A percentile compares a stretch with the other conserved stretches of the same genome.
Evolutionary conservation across 1,284 basidiomycete species (phyloP).

Genomic region (Cryptococcus depauperatus): DNA sequence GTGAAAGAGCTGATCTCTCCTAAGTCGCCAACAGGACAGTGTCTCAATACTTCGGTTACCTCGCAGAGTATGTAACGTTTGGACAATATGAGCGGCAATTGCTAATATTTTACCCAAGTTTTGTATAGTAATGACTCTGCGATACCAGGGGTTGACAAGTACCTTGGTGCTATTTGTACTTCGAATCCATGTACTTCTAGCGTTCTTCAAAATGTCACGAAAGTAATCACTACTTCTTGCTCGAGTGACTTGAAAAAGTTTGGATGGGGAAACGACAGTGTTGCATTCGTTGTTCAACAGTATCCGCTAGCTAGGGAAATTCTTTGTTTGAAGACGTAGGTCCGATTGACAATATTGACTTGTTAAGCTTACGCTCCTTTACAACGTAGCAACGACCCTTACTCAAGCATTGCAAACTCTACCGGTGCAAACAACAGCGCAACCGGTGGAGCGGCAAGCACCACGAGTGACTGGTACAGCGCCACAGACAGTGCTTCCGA

Average conservation of each 20-base stretch:
- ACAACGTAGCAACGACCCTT: constrained; percentile 3
- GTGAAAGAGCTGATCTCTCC: constrained; percentile 1
- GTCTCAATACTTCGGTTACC: not conserved
- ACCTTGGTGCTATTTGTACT: constrained; percentile 31
- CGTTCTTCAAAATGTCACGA: constrained; percentile 27
- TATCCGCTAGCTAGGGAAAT: constrained; percentile 41
- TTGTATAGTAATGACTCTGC: constrained; percentile 27
- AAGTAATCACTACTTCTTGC: constrained; percentile 27
- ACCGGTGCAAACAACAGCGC: not conserved
- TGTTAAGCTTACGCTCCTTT: constrained; percentile 1
- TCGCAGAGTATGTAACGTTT: not conserved
- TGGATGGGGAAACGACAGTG: constrained; percentile 22
- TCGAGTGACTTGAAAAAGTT: constrained; percentile 25
- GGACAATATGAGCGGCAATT: too few species aligned
- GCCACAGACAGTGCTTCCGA: not conserved
- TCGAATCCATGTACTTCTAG: constrained; percentile 33
- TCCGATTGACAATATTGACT: constrained; percentile 5
- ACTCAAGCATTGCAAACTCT: not conserved
- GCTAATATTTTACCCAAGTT: too few species aligned
- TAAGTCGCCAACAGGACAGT: not conserved
- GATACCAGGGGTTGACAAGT: constrained; percentile 31
- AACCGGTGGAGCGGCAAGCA: not conserved
- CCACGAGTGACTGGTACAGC: not conserved
- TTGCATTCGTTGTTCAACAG: constrained; percentile 20
- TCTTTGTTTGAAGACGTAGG: constrained; percentile 37